phyloP scores from a whole-genome alignment of 2,329 filamentous ascomycete genomes.

The Aspergillus neoniger region DNA sequence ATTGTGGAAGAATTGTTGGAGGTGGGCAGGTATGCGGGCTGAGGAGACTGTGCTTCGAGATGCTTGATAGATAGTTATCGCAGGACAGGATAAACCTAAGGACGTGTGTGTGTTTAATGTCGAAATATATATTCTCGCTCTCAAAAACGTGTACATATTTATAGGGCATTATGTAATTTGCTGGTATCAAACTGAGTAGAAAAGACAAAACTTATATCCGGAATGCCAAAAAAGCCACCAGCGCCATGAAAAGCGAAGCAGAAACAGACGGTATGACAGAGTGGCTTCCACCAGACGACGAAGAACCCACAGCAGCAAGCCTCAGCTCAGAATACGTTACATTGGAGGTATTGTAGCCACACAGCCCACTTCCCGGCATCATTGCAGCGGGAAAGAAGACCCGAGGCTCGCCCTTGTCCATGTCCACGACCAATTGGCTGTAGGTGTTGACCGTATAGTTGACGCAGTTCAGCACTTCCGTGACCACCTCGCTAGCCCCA shows the following conservation, averaged over 20 bases:
- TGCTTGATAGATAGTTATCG: not conserved
- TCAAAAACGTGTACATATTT: too few species aligned
- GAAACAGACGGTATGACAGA: not conserved
- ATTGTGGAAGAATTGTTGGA: conserved; percentile 25
- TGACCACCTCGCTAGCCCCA: conserved; percentile 26
- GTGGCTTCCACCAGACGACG: not conserved
- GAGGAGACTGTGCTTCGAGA: conserved; percentile 14
- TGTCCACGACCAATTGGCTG: conserved; percentile 27
- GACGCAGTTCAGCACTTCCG: conserved; percentile 32
- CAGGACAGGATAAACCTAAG: too few species aligned
- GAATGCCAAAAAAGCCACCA: not conserved
- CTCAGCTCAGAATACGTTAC: not conserved
- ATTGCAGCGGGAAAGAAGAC: conserved; percentile 31
- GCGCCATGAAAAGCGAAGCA: not conserved
- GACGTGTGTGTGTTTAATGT: too few species aligned
- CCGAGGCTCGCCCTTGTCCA: conserved; percentile 34
- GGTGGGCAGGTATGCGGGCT: conserved; percentile 16
- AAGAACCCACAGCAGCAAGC: not conserved
- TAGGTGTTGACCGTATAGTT: conserved; percentile 27
- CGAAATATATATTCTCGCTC: too few species aligned
- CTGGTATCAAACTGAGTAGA: too few species aligned
- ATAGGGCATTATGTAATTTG: too few species aligned
- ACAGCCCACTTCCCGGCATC: conserved; percentile 34
- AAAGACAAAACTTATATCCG: not conserved
- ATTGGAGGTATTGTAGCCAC: conserved; percentile 20